Evolutionary conservation across 2,329 filamentous ascomycete species (phyloP).

Genomic region (Ceratocystis cacaofunesta): DNA sequence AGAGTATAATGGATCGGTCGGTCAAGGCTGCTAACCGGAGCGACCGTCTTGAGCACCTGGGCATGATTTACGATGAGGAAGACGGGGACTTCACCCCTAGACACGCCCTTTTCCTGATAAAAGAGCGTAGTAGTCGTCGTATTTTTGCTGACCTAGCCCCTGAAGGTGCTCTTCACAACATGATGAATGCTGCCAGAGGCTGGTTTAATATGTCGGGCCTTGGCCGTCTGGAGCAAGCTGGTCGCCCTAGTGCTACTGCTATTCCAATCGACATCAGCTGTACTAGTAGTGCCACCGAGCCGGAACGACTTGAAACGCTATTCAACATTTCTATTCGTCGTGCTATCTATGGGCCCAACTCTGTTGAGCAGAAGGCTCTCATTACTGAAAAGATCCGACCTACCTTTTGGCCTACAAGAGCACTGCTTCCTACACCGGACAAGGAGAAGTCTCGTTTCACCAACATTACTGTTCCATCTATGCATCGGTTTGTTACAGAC

Average conservation of each 20-base stretch:
- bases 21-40: conserved; percentile 40
- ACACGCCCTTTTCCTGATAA: conserved; percentile 71
- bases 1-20: conserved; percentile 60
- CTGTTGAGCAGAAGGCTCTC: conserved; percentile 55
- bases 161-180: conserved; percentile 55
- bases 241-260: conserved; percentile 61
- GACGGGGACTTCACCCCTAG: conserved; percentile 51
- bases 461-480: conserved; percentile 83
- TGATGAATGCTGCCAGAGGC: conserved; percentile 64
- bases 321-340: conserved; percentile 69
- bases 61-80: conserved; percentile 57
- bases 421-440: conserved; percentile 62
- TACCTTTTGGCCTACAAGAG: conserved; percentile 44
- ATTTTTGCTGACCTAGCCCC: conserved; percentile 53
- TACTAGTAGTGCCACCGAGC: conserved; percentile 46
- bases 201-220: conserved; percentile 57
- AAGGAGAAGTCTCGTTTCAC: conserved; percentile 75
- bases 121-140: conserved; percentile 49
- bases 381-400: conserved; percentile 58
- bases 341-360: conserved; percentile 52
- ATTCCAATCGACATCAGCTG: conserved; percentile 74
- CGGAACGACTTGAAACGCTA: conserved; percentile 37
- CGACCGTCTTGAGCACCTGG: conserved; percentile 50
- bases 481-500: conserved; percentile 94
- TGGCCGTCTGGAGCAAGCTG: conserved; percentile 65